Base-by-base conservation (phyloP, 2,329 filamentous ascomycete genomes). In the Diaporthe sp. region DNA sequence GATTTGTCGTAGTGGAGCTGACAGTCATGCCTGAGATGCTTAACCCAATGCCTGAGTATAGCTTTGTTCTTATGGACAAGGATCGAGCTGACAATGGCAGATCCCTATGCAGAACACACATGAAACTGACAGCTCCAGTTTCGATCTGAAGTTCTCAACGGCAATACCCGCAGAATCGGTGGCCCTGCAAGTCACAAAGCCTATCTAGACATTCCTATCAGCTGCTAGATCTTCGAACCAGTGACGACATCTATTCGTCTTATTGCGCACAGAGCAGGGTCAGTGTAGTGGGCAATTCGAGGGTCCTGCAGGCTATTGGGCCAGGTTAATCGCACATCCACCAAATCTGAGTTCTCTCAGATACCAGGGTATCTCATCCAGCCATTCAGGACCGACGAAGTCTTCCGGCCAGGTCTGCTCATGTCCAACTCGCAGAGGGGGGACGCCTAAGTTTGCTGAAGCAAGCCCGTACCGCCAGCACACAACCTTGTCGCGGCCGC, bases 371-470 rank as follows among this genome's bases (percentile, higher is more conserved):
- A 30, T 33, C 25, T 64, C 25, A 22, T 45, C 60, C 40, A 64
- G 12, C 40, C 60, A 64, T n/a, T 64, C 58, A 22, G 38, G 30
- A 9, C 45, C 28, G 25, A 22, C 19, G 25, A 47, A 64, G 3
- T 33, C 8, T 4, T 64, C 60, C 40, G 60, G 60, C 60, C 60
- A 64, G 13, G 60, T 64, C 40, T 45, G 35, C 28, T 64, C 40
- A 4, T 47, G 10, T 8, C 38, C 25, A 5, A 30, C 9, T 15
- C 40, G 38, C 19, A 10, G 17, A 8, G 60, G 60, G n/a, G 15
- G 40, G n/a, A 12, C 9, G 17, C 60, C 40, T 5, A 64, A 17
- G 19, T 30, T 47, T 2, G 60, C 38, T 15, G 40, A 10, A 19
- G 60, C 60, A 22, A 64, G 40, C 3, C 60, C 60, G 17, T 64